A percentile compares a stretch with the other conserved stretches of the same genome.
Conservation (phyloP, 306 rosid species). For the Sicyos edulis region DNA sequence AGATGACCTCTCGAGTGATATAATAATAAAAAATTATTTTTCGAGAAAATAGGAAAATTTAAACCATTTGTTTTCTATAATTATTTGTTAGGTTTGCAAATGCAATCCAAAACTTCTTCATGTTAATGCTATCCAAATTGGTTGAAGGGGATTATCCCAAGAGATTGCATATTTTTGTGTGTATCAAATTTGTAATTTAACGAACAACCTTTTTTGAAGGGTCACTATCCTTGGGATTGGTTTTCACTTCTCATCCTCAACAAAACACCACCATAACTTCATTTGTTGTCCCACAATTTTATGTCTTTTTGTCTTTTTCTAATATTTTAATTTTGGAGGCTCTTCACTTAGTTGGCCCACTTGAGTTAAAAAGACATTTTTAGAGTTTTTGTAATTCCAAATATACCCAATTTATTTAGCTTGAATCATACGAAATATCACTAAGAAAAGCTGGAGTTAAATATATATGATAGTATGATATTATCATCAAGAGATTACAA, state of each 20-base stretch:
- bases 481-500: too few species aligned
- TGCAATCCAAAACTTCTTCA: not conserved
- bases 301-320: not conserved
- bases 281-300: not conserved
- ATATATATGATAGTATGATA: too few species aligned
- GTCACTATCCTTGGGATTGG: constrained; percentile 4
- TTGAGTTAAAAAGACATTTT: not conserved
- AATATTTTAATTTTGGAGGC: not conserved
- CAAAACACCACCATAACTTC: not conserved
- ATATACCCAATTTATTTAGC: too few species aligned
- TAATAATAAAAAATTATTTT: too few species aligned
- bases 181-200: not conserved
- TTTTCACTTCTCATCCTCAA: not conserved
- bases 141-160: not conserved
- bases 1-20: too few species aligned
- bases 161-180: not conserved
- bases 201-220: not conserved
- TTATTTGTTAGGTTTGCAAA: too few species aligned
- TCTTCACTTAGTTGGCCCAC: not conserved
- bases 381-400: too few species aligned
- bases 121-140: not conserved
- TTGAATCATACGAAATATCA: too few species aligned
- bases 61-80: too few species aligned
- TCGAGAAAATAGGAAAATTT: too few species aligned
- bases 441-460: too few species aligned